Evolutionary conservation across 2,329 filamentous ascomycete species (phyloP), one percentile per base, ranked within the genome.

Genomic region (Coniochaeta sp.): DNA sequence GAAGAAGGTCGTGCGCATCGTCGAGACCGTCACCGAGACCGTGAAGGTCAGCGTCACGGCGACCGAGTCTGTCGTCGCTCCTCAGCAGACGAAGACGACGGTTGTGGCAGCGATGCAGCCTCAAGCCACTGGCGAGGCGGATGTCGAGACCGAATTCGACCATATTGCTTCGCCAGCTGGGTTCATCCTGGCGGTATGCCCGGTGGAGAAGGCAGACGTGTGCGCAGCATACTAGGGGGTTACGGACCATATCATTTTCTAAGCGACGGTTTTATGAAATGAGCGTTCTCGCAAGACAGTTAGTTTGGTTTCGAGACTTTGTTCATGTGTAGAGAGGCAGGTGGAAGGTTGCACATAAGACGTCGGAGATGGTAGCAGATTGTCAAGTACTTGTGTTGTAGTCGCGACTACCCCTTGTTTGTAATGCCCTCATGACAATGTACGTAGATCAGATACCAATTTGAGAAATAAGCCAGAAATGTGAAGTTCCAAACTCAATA

Each of bases 1-100:
- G 59, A 64, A 65, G 61, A 68, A 64, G 58, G 65, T 67, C 14
- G 62, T 67, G 30, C 63, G 64, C n/a, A 61, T 69, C 16, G 64
- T 64, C 24, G 68, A 70, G 61, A 69, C 67, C 10, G 58, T 69
- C 54, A 67, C 67, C 17, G 66, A 70, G 63, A 69, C 66, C 14
- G 65, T 70, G 7, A 60, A 59, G 1, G 65, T 69, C 57, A 68
- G 64, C 38, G 61, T 65, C 34, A 64, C 65, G 1, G 55, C 62
- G 34, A 65, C 65, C 0, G 63, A 67, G 61, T 67, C 66, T 4
- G 63, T 61, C 67, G 12, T 30, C 8, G 34, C 22, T 30, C 3
- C 34, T 17, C 26, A 40, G 36, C 3, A n/a, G 26, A 32, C 55
- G 10, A n/a, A 38, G 30, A 5, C 12, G 19, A 7, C 8, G 7